A percentile compares a stretch with the other conserved stretches of the same genome.
phyloP scores from a whole-genome alignment of 257 asterid genomes.

The Jacaranda mimosifolia region DNA sequence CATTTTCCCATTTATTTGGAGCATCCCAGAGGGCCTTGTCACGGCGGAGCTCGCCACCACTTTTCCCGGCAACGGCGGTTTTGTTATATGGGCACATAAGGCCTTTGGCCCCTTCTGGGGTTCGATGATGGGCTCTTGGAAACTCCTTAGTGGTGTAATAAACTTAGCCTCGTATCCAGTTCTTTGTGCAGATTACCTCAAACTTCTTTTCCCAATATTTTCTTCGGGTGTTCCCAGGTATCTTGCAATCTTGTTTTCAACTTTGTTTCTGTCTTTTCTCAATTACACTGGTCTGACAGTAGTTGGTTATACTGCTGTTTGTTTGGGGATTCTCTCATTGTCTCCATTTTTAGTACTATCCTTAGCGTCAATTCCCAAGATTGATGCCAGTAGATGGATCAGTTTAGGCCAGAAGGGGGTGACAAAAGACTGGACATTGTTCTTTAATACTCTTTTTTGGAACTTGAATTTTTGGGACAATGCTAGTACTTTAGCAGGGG shows the following conservation, averaged over 20 bases:
- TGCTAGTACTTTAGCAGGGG: constrained; percentile 78
- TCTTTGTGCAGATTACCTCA: constrained; percentile 57
- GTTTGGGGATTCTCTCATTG: constrained; percentile 50
- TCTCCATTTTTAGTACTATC: constrained; percentile 48
- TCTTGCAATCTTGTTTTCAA: constrained; percentile 37
- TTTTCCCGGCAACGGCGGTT: constrained; percentile 73
- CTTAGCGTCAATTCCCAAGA: constrained; percentile 44
- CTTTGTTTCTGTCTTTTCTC: constrained; percentile 36
- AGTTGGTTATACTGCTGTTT: constrained; percentile 54
- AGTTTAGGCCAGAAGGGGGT: constrained; percentile 67
- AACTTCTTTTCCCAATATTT: constrained; percentile 52
- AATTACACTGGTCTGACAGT: constrained; percentile 49
- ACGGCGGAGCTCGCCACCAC: constrained; percentile 73
- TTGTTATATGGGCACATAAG: constrained; percentile 63
- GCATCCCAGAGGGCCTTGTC: constrained; percentile 61
- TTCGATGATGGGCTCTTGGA: constrained; percentile 68
- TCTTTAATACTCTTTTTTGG: constrained; percentile 78
- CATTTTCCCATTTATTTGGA: constrained; percentile 62
- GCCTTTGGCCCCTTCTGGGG: constrained; percentile 78
- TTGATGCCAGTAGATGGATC: constrained; percentile 51
- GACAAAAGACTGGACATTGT: constrained; percentile 68
- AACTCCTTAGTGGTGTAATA: constrained; percentile 57
- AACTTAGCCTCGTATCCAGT: constrained; percentile 63
- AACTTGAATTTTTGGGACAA: constrained; percentile 79
- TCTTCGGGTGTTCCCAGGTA: constrained; percentile 52